Evolutionary conservation across 2,329 filamentous ascomycete genomes (phyloP).

Genomic region (Xylaria hypoxylon): DNA sequence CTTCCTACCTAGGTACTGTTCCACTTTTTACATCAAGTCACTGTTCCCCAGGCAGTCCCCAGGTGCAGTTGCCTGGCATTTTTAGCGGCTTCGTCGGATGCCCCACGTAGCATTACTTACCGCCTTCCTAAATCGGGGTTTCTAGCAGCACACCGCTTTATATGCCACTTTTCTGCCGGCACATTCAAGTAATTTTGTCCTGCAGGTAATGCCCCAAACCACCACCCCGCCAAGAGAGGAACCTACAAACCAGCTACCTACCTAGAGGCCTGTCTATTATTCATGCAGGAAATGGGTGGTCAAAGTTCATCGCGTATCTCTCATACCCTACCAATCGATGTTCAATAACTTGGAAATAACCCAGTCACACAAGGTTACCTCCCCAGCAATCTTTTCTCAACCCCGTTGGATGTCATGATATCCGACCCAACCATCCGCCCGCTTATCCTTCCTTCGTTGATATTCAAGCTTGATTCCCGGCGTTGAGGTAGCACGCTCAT

Average conservation of each 20-base stretch:
- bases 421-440: background rate
- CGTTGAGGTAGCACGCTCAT: conserved; percentile 10
- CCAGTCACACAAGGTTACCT: background rate
- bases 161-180: conserved; percentile 36
- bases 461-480: background rate
- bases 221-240: conserved; percentile 25
- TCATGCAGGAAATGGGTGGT: background rate
- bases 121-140: conserved; percentile 21
- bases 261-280: background rate
- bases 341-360: background rate
- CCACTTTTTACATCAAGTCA: too few relatives aligned
- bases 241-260: background rate
- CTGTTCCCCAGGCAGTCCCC: too few relatives aligned
- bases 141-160: conserved; percentile 24
- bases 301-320: background rate
- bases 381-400: background rate
- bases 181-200: conserved; percentile 27
- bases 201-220: background rate
- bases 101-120: background rate
- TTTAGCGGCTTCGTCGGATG: too few relatives aligned
- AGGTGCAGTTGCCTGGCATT: too few relatives aligned
- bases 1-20: too few relatives aligned
- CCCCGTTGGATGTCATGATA: background rate
- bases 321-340: background rate
- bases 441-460: background rate